Conservation (phyloP, 441 rosid species). For the Aleurites moluccanus region DNA sequence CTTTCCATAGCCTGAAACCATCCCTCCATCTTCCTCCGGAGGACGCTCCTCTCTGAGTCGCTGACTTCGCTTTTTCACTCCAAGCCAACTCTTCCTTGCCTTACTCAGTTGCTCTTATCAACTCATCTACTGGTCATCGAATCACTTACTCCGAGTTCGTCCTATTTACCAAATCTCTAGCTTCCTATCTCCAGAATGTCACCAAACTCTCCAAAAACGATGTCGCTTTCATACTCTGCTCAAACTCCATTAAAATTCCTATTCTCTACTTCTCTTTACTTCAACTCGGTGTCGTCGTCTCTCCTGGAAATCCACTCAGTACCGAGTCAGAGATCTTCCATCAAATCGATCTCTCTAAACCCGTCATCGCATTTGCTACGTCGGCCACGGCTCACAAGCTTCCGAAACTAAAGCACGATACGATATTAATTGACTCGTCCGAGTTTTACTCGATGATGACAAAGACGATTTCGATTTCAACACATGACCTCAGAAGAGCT, state of each 20-base stretch:
- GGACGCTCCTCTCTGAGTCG: conserved; percentile 20
- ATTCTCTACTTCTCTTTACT: conserved; percentile 39
- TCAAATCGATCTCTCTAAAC: conserved; percentile 29
- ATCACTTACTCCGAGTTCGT: conserved; percentile 30
- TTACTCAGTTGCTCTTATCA: conserved; percentile 25
- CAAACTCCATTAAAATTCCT: conserved; percentile 24
- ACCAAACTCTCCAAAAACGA: conserved; percentile 28
- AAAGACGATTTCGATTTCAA: background rate
- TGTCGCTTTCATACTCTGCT: conserved; percentile 30
- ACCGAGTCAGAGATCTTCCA: conserved; percentile 26
- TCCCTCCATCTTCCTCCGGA: conserved; percentile 23
- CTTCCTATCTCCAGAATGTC: conserved; percentile 21
- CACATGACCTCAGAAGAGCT: conserved; percentile 3
- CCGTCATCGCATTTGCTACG: conserved; percentile 40
- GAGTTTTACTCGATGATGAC: conserved; percentile 33
- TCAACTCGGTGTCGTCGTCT: conserved; percentile 33
- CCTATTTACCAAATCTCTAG: conserved; percentile 6
- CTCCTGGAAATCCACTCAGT: conserved; percentile 34
- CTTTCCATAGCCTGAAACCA: conserved; percentile 33
- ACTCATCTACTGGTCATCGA: conserved; percentile 22
- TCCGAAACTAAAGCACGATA: conserved; percentile 20
- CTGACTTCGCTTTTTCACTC: conserved; percentile 29
- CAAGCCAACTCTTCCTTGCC: conserved; percentile 18
- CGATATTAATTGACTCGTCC: conserved; percentile 38
- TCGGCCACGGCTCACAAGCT: conserved; percentile 30